Conservation (phyloP, 2,329 filamentous ascomycete genomes). For the Chalaropsis ovoidea region DNA sequence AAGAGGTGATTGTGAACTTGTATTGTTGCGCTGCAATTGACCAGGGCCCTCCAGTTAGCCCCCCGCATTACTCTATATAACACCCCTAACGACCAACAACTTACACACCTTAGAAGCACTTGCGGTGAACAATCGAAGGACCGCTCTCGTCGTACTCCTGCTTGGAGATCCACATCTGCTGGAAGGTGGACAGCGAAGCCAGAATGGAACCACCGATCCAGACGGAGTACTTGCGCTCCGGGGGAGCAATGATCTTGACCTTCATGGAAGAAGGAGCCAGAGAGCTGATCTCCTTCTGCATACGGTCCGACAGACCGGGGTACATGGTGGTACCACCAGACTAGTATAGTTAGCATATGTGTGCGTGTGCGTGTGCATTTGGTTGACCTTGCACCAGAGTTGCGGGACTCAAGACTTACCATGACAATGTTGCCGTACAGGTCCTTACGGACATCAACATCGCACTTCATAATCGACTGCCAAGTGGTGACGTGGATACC, state of each 20-base stretch:
- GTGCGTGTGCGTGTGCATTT: neutral
- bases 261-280: conserved; percentile 99
- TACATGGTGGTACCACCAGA: conserved; percentile 99
- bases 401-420: conserved; percentile 51
- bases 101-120: conserved; percentile 91
- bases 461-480: conserved; percentile 99
- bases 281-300: conserved; percentile 99
- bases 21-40: conserved; percentile 29
- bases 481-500: conserved; percentile 99
- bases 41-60: conserved; percentile 28
- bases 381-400: neutral
- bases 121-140: conserved; percentile 98
- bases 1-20: conserved; percentile 30
- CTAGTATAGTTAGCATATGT: conserved; percentile 38
- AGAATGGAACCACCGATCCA: conserved; percentile 99
- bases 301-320: conserved; percentile 99
- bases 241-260: conserved; percentile 99
- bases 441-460: conserved; percentile 99
- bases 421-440: conserved; percentile 99
- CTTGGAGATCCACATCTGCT: conserved; percentile 99
- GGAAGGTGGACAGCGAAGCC: conserved; percentile 98
- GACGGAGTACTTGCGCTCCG: conserved; percentile 99
- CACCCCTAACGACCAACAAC: conserved; percentile 20
- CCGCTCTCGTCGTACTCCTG: conserved; percentile 99
- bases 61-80: neutral